Evolutionary conservation across 1,284 basidiomycete genomes (phyloP), one percentile per base, ranked within the genome.

Genomic region (Melampsora abietis-canadensis): DNA sequence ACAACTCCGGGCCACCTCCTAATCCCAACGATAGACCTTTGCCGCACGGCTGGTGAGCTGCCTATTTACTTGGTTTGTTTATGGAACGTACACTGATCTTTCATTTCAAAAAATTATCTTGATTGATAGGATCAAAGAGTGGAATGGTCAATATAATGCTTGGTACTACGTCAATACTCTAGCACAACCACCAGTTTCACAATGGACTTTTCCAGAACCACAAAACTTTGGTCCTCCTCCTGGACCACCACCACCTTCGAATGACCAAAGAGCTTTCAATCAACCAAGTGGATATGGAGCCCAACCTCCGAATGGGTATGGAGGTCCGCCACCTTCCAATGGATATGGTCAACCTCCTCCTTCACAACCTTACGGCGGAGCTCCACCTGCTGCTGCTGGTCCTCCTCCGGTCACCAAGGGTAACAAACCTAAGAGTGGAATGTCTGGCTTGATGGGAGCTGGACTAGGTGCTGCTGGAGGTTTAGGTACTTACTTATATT

Each of bases 141-240:
- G 77, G 76, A 80, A 81, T 62, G 61, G 8, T 19, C 68, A 77
- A 62, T 80, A 81, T 77, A 78, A 76, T 34, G 78, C 78, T 54
- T 77, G 79, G 78, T 81, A 81, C 54, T 81, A 79, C 77, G 80
- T 81, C 30, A 79, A 81, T 74, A 81, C 80, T 19, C 68, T 72
- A 21, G 77, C 78, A 6, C 79, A 77, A 15, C 80, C 80, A 6
- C 80, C 80, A 1, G 76, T 78, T 2, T 80, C 79, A 31, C 79
- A 78, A 70, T 81, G 80, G 80, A 76, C 77, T 1, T 80, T 81
- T 68, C 80, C 80, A 0, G 66, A 24, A 21, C 66, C 66, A 59
- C 46, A 34, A 21, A n/a, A 54, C 19, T 54, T 21, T 54, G 48
- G 48, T 4, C 54, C 66, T 17, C 66, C 66, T 24, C 51, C 66